Evolutionary conservation across 768 basidiomycete genomes (phyloP).

Genomic region (Glaciozyma martinii): DNA sequence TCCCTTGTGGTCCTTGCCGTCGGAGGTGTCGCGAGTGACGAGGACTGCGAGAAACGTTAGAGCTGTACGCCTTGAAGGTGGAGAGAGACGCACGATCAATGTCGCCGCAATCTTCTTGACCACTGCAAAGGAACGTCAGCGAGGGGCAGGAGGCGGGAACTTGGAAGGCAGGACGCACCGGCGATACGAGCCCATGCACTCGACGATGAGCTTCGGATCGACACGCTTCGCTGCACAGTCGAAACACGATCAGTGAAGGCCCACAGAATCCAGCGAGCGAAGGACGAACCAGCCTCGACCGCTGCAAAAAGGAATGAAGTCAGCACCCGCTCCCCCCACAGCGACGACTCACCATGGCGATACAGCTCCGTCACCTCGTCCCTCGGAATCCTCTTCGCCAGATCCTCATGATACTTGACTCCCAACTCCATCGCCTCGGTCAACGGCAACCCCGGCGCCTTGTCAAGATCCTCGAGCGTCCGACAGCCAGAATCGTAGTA

Average conservation of each 20-base stretch:
- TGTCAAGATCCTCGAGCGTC: slow-evolving; percentile 4
- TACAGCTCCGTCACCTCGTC: slow-evolving; percentile 37
- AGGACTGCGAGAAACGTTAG: too few relatives aligned
- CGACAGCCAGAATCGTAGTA: slow-evolving; percentile 3
- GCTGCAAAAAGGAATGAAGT: too few relatives aligned
- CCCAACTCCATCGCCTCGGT: slow-evolving; percentile 31
- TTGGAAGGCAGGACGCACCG: slow-evolving; percentile 11
- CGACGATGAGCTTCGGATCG: slow-evolving; percentile 36
- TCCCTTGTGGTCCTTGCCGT: slow-evolving; percentile 36
- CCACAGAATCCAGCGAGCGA: too few relatives aligned
- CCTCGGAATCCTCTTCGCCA: slow-evolving; percentile 39
- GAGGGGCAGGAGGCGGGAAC: too few relatives aligned
- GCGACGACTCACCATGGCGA: too few relatives aligned
- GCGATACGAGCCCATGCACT: slow-evolving; percentile 41
- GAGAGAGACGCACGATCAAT: slow-evolving; percentile 34
- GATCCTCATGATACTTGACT: slow-evolving; percentile 39
- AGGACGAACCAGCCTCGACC: not conserved
- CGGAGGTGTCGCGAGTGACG: slow-evolving; percentile 36
- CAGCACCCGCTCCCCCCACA: too few relatives aligned
- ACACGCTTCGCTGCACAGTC: slow-evolving; percentile 27
- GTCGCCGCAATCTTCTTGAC: slow-evolving; percentile 37
- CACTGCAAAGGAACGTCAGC: not conserved
- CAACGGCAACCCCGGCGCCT: not conserved
- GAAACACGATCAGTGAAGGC: not conserved
- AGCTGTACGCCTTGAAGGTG: too few relatives aligned